Conservation (phyloP, 495 filamentous ascomycete genomes). For the Annulohypoxylon nitens region DNA sequence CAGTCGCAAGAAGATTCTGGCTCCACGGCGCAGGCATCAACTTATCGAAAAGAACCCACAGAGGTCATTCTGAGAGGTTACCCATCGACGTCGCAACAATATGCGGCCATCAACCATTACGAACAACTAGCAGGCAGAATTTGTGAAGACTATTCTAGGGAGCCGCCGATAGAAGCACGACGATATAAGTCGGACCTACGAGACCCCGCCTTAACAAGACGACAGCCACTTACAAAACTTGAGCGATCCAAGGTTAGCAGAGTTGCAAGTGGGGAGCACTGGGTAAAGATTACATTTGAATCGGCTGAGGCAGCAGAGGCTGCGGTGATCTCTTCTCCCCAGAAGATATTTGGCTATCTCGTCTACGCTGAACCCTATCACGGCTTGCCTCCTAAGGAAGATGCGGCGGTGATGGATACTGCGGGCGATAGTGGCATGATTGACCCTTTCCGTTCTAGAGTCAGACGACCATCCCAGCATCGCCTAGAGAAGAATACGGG, state of each 20-base stretch:
- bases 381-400: constrained; percentile 75
- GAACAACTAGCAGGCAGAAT: constrained; percentile 84
- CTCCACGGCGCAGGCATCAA: constrained; percentile 42
- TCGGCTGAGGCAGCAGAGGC: constrained; percentile 81
- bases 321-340: constrained; percentile 80
- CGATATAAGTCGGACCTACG: constrained; percentile 72
- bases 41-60: constrained; percentile 65
- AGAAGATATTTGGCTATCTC: constrained; percentile 78
- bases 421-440: constrained; percentile 53
- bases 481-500: constrained; percentile 25
- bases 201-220: constrained; percentile 71
- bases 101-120: constrained; percentile 86
- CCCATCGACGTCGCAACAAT: constrained; percentile 75
- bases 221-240: constrained; percentile 70
- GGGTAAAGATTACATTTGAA: constrained; percentile 95
- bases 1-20: constrained; percentile 51
- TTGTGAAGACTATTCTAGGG: constrained; percentile 89
- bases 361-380: constrained; percentile 84
- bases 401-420: constrained; percentile 68
- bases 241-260: constrained; percentile 81
- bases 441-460: constrained; percentile 34
- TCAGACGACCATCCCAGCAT: constrained; percentile 34
- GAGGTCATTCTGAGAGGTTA: constrained; percentile 91
- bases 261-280: constrained; percentile 82
- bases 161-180: constrained; percentile 67